Evolutionary conservation across 1,284 basidiomycete species (phyloP).

Genomic region (Marasmius oreades): DNA sequence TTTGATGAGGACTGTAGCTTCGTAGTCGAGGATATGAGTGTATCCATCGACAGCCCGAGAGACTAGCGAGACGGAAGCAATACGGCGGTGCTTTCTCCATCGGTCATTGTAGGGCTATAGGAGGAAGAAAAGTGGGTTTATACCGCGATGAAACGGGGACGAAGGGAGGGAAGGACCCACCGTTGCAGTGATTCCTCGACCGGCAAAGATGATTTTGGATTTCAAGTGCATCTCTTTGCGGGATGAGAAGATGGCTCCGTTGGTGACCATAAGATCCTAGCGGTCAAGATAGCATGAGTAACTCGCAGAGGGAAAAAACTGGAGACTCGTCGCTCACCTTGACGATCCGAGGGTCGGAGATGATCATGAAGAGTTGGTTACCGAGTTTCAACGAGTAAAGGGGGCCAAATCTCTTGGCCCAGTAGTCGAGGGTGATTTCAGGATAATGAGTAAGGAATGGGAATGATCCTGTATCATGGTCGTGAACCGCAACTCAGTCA

Average conservation of each 20-base stretch:
- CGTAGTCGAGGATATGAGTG: conserved; percentile 29
- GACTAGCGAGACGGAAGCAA: conserved; percentile 30
- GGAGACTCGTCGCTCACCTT: not conserved
- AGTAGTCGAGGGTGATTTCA: conserved; percentile 32
- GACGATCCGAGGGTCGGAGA: conserved; percentile 36
- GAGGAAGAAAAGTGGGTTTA: not conserved
- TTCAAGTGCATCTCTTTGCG: conserved; percentile 41
- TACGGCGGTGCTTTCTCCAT: conserved; percentile 32
- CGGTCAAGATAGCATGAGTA: not conserved
- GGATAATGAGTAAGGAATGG: conserved; percentile 33
- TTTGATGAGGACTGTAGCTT: conserved; percentile 31
- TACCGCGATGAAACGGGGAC: not conserved
- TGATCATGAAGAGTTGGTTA: conserved; percentile 38
- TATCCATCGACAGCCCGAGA: conserved; percentile 32
- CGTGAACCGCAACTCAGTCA: not conserved
- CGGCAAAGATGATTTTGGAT: conserved; percentile 35
- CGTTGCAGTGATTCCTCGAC: conserved; percentile 43
- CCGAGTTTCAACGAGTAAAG: conserved; percentile 26
- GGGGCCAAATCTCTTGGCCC: conserved; percentile 34
- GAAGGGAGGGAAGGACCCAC: conserved; percentile 18
- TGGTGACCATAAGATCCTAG: conserved; percentile 35
- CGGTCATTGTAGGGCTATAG: conserved; percentile 20
- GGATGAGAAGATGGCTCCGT: conserved; percentile 39
- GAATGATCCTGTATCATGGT: conserved; percentile 22
- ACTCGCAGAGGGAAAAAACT: not conserved